phyloP scores from a whole-genome alignment of 495 filamentous ascomycete genomes.

The Tuber umbilicatum region DNA sequence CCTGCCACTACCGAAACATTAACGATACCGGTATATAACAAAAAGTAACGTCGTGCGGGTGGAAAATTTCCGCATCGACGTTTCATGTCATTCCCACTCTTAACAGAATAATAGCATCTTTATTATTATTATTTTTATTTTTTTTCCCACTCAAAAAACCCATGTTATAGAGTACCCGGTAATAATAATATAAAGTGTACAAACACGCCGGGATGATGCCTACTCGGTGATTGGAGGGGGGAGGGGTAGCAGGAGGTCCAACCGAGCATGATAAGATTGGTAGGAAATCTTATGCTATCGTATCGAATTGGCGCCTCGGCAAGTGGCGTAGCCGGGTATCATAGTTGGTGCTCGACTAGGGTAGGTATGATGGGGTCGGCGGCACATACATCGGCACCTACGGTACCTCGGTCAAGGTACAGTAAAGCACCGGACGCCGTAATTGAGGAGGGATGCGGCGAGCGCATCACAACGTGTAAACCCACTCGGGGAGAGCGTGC shows the following conservation, averaged over 20 bases:
- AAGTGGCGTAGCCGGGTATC: neutral
- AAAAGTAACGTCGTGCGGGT: no score
- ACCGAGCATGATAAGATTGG: neutral
- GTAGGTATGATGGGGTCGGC: neutral
- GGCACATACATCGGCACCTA: neutral
- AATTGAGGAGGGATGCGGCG: neutral
- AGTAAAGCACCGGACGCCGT: neutral
- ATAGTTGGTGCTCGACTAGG: neutral
- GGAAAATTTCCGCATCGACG: neutral
- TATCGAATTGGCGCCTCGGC: neutral
- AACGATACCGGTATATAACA: neutral
- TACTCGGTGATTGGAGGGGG: neutral
- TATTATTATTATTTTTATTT: neutral
- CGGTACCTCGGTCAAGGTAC: no score
- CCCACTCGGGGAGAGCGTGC: neutral
- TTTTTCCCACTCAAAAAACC: no score
- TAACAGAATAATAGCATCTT: neutral
- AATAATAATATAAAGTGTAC: neutral
- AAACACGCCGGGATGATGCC: neutral
- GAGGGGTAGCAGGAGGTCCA: neutral
- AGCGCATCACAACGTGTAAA: neutral
- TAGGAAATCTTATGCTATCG: neutral
- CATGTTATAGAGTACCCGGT: neutral
- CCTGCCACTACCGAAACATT: neutral
- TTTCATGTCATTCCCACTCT: neutral